Evolutionary conservation across 768 basidiomycete genomes (phyloP), one percentile per base, ranked within the genome.

Genomic region (Xerocomus spinulosus): DNA sequence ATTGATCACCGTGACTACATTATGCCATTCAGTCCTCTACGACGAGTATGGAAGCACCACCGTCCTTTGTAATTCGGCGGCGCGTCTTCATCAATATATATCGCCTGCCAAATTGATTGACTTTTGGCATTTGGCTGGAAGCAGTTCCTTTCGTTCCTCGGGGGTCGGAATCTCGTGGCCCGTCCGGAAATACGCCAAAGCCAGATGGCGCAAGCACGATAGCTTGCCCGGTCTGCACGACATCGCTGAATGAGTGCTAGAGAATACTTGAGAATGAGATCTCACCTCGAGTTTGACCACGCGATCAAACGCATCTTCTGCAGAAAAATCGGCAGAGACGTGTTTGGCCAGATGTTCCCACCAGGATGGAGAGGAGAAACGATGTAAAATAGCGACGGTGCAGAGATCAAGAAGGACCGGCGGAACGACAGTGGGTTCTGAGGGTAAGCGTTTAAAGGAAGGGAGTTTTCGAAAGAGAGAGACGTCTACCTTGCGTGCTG

Each of bases 311-410:
- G 78, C 82, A 30, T 83, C 80, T 1, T 70, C 74, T 6, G 69
- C 66, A 1, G 76, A 75, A 46, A 85, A 74, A 51, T 85, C 77
- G 0, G 82, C 80, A 0, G 82, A 79, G 4, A 87, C 82, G 55
- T 87, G 85, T 17, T 81, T 77, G 1, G 75, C 70, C 1, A 88
- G 59, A 53, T 87, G 83, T 0, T 80, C 73, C 80, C 83, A 85
- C 86, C 86, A 87, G 2, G 81, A 73, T 0, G 83, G 82, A 0
- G 87, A 87, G 0, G 85, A 85, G 61, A 88, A 88, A 1, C 86
- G 72, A 52, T 87, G 86, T 2, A 87, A 53, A n/a, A 88, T 76
- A 0, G 79, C 64, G 1, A 86, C 68, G 1, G 78, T 78, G 45
- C 84, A 86, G 1, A 87, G 70, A 49, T 85, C 85, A 1, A 88